These are phyloP conservation scores for Naganishia kalamii DNA, from an alignment of 768 basidiomycete species.

Conservation along the genomic window DNA sequence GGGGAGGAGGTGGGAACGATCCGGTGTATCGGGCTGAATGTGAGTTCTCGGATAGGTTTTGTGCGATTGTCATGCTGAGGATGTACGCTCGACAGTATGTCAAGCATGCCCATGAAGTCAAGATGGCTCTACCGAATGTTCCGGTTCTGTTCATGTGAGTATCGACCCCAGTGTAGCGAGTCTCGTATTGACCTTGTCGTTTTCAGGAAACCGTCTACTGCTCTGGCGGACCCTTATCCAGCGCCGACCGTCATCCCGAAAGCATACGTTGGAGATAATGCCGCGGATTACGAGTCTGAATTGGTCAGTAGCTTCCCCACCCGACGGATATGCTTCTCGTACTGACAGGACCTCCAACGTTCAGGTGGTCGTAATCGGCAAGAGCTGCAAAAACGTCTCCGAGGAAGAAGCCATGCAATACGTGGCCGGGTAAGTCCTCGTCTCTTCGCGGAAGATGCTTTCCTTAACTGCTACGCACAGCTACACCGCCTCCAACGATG, in stretches of 20 bases:
- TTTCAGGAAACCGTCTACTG: conserved; percentile 39
- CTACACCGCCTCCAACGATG: conserved; percentile 47
- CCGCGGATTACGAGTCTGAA: conserved; percentile 46
- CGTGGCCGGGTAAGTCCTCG: conserved; percentile 48
- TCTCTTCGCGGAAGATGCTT: not conserved
- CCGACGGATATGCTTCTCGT: conserved; percentile 12
- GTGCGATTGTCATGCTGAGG: not conserved
- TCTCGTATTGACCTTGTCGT: not conserved
- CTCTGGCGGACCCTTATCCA: conserved; percentile 42
- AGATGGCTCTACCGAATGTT: conserved; percentile 34
- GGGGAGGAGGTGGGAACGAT: conserved; percentile 44
- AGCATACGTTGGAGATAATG: conserved; percentile 27
- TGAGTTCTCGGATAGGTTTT: conserved; percentile 21
- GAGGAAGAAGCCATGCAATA: conserved; percentile 77
- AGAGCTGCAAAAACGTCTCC: conserved; percentile 68
- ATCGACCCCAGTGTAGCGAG: not conserved
- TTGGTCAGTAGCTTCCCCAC: conserved; percentile 21
- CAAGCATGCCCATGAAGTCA: conserved; percentile 41
- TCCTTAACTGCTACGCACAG: conserved; percentile 41
- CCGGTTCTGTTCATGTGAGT: conserved; percentile 44
- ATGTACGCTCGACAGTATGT: conserved; percentile 32
- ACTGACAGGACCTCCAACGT: not conserved
- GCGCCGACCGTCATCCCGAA: conserved; percentile 35
- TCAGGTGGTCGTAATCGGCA: conserved; percentile 65
- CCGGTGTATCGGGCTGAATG: conserved; percentile 46